phyloP scores from a whole-genome alignment of 2,329 filamentous ascomycete genomes.

The Taxawa tesnikishii region DNA sequence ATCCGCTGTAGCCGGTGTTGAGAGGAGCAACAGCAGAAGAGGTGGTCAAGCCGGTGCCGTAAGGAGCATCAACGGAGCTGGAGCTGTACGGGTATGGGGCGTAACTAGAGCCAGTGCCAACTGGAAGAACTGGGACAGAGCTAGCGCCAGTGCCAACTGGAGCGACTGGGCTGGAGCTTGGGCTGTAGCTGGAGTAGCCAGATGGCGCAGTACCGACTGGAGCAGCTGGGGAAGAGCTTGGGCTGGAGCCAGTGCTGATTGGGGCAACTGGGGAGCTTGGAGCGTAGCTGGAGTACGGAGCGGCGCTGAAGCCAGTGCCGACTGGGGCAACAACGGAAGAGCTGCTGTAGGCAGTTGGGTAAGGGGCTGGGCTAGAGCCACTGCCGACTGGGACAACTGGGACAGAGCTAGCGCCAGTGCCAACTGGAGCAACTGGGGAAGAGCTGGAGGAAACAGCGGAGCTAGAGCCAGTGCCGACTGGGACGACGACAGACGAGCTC shows the following conservation, averaged over 20 bases:
- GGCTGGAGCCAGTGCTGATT: conserved; percentile 7
- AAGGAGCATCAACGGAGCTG: conserved; percentile 3
- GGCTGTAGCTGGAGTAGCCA: no score
- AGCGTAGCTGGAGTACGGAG: conserved; percentile 6
- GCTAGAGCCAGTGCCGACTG: conserved; percentile 7
- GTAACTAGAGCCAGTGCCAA: conserved; percentile 9
- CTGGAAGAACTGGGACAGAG: conserved; percentile 10
- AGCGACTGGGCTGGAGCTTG: conserved; percentile 3
- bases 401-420: conserved; percentile 10
- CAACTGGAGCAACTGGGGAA: conserved; percentile 4
- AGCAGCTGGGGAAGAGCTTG: conserved; percentile 6
- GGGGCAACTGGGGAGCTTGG: conserved; percentile 2
- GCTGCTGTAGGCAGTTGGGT: no score
- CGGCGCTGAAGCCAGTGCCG: conserved; percentile 5
- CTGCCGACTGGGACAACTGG: conserved; percentile 9
- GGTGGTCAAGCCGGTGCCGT: conserved; percentile 5
- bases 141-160: conserved; percentile 8
- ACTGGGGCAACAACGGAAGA: conserved; percentile 4
- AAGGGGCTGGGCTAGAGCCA: conserved; percentile 10
- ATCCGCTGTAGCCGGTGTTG: conserved; percentile 7
- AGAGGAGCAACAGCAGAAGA: conserved; percentile 3
- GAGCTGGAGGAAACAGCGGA: no score
- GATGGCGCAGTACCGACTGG: conserved; percentile 5
- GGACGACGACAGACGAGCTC: conserved; percentile 6
- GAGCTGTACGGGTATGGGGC: no score